A percentile compares a stretch with the other conserved stretches of the same genome.
These are phyloP conservation scores for Curvularia sp. DNA, from an alignment of 2,329 filamentous ascomycete genomes.

Conservation along the genomic window DNA sequence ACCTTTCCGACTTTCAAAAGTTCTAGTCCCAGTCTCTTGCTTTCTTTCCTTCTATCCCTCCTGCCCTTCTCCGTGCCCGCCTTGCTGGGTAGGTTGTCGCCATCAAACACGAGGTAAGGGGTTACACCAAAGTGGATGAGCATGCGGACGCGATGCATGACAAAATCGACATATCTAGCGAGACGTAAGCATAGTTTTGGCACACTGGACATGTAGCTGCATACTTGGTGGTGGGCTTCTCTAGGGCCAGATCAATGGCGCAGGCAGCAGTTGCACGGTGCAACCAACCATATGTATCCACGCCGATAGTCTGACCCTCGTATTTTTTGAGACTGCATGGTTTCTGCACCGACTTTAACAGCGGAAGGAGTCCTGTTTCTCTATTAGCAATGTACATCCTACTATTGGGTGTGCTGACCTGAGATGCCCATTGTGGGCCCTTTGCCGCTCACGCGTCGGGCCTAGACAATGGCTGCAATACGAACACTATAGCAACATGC, in stretches of 20 bases:
- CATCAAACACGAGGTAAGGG: conserved; percentile 96
- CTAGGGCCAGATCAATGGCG: conserved; percentile 87
- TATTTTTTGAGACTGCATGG: conserved; percentile 87
- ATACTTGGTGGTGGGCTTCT: conserved; percentile 85
- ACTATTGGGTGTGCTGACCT: conserved; percentile 41
- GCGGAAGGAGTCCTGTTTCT: conserved; percentile 77
- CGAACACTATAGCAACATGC: conserved; percentile 32
- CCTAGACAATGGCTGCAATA: conserved; percentile 30
- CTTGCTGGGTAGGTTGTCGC: conserved; percentile 93
- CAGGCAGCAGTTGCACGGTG: conserved; percentile 91
- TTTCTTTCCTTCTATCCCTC: conserved; percentile 76
- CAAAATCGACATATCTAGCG: conserved; percentile 83
- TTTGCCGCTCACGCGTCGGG: conserved; percentile 39
- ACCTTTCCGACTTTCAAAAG: conserved; percentile 81
- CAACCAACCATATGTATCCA: conserved; percentile 98
- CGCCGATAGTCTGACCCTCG: conserved; percentile 84
- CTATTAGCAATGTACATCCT: conserved; percentile 26
- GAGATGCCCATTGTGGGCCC: conserved; percentile 50
- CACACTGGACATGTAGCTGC: conserved; percentile 32
- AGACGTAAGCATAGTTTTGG: conserved; percentile 19
- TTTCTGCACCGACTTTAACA: conserved; percentile 96
- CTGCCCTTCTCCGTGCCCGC: conserved; percentile 82
- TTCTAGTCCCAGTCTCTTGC: conserved; percentile 76
- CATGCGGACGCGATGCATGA: conserved; percentile 91
- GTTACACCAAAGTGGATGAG: conserved; percentile 89